phyloP scores from a whole-genome alignment of 2,329 filamentous ascomycete genomes.

The Clonostachys solani region DNA sequence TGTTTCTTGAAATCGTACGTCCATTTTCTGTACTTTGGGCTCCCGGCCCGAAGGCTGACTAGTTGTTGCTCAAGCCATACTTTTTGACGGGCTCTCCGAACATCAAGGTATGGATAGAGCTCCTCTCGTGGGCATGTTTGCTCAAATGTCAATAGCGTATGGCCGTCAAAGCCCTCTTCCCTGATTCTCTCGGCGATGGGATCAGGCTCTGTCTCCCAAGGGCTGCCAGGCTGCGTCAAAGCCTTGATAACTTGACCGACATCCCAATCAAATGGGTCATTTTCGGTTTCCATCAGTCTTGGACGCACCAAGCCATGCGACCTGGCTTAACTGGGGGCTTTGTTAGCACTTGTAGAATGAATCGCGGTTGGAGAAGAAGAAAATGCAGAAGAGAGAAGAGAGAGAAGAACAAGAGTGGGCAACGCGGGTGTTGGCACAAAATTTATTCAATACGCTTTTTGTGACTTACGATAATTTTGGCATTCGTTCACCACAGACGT shows the following conservation, averaged over 20 bases:
- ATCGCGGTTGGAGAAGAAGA: no score
- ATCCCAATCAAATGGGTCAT: constrained; percentile 70
- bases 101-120: constrained; percentile 46
- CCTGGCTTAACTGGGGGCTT: background rate
- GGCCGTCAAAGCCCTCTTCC: constrained; percentile 62
- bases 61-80: constrained; percentile 55
- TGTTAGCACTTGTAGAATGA: background rate
- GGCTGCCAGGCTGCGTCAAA: constrained; percentile 51
- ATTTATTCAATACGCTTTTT: no score
- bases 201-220: constrained; percentile 44
- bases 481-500: no score
- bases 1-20: background rate
- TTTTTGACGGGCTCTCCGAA: constrained; percentile 55
- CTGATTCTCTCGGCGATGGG: constrained; percentile 50
- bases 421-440: no score
- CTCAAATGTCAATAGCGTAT: constrained; percentile 53
- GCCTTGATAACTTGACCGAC: constrained; percentile 62
- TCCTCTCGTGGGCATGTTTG: constrained; percentile 46
- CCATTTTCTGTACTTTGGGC: constrained; percentile 35
- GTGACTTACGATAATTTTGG: no score
- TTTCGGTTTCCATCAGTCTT: no score
- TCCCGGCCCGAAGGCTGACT: constrained; percentile 45
- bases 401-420: no score
- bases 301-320: no score
- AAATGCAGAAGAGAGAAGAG: no score